Base-by-base conservation (phyloP, 345 rosid genomes). In the Alliaria petiolata region DNA sequence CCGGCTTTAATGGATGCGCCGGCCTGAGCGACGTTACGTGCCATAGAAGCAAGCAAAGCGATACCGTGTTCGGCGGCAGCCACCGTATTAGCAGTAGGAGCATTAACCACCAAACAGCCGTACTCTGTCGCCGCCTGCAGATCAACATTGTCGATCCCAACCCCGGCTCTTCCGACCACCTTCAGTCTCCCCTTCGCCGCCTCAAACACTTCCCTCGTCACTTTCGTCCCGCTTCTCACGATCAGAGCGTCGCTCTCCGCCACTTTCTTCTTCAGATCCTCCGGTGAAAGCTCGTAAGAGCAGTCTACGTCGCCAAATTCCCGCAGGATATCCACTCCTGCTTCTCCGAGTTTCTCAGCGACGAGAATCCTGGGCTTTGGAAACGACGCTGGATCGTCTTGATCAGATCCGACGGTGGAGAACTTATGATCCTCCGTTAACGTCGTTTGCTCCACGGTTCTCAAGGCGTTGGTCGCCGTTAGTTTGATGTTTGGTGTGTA, bases 1-100 rank as follows among this genome's bases (percentile, higher is more conserved):
- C 97, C 97, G 44, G 91, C 83, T 87, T 91, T 91, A 56, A 86
- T 78, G 82, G 97, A 91, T 62, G 96, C 97, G 40, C 87, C 93
- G 16, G 96, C 86, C 76, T 86, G 97, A 4, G 97, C 84, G 4
- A 91, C 82, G 62, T 91, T 87, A 35, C 95, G 75, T 3, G 95
- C 87, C 92, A 88, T 88, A 78, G 90, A 75, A 51, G 92, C 70
- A 38, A 90, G 92, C 72, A 90, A 79, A 25, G 95, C 88, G 49
- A 90, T 88, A 14, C 89, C 90, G 35, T 90, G 97, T 58, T 90
- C 97, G 1, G 95, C 95, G 0, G 97, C 97, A 0, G 97, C 95
- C 35, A 90, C 78, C 5, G 95, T 88, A 72, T 90, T 90, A 3
- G 97, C 97, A 2, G 92, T 88, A 2, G 97, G 97, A 5, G 92